Evolutionary conservation across 768 basidiomycete species (phyloP).

Genomic region (Gautieria morchelliformis): DNA sequence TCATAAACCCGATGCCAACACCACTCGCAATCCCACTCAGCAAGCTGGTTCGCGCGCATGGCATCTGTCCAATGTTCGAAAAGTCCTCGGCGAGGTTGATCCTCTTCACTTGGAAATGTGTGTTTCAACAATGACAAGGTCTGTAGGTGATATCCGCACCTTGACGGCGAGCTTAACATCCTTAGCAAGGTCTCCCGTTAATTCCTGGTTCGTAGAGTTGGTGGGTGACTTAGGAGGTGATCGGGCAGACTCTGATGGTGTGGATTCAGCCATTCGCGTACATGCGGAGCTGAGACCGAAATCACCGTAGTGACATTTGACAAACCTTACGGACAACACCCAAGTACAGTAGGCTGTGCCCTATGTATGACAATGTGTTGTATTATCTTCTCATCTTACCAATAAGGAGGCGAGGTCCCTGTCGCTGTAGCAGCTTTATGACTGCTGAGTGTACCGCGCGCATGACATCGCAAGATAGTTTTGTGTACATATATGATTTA

Average conservation of each 20-base stretch:
- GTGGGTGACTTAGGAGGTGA: neutral
- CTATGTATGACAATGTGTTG: too few species aligned
- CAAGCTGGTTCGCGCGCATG: constrained; percentile 68
- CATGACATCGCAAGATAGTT: too few species aligned
- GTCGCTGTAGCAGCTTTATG: too few species aligned
- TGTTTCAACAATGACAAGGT: neutral
- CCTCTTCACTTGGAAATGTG: constrained; percentile 30
- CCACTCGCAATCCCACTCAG: constrained; percentile 76
- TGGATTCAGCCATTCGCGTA: neutral
- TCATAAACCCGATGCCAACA: constrained; percentile 63
- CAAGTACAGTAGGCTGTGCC: too few species aligned
- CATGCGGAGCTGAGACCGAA: too few species aligned
- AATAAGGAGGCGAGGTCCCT: too few species aligned
- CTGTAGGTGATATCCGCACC: constrained; percentile 14
- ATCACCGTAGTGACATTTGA: too few species aligned
- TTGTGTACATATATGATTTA: too few species aligned
- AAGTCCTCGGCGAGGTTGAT: constrained; percentile 42
- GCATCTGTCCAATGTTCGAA: constrained; percentile 55
- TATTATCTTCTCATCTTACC: too few species aligned
- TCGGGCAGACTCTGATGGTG: neutral
- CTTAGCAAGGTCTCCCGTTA: constrained; percentile 23
- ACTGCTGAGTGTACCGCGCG: too few species aligned
- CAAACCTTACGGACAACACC: too few species aligned
- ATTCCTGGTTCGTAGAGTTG: neutral
- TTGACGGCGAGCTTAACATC: constrained; percentile 27